Evolutionary conservation across 2,329 filamentous ascomycete species (phyloP), one percentile per base, ranked within the genome.

Genomic region (Aspergillus chevalieri): DNA sequence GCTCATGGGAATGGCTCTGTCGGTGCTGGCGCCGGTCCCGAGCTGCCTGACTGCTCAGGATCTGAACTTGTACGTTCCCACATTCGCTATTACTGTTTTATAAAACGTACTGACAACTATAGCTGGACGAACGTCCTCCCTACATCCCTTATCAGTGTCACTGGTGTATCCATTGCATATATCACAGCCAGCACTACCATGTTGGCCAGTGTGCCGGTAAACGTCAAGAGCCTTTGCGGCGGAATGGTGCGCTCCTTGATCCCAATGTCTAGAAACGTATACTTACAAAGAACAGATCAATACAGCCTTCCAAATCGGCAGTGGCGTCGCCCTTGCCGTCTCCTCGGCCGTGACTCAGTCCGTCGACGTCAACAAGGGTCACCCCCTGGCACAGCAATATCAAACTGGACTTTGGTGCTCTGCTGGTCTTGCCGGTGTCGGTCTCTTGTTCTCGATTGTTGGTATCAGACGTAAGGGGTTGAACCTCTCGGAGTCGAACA

Each of bases 301-400:
- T 47, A 73, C 71, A 4, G 70, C 71, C 4, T 73, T 72, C 51
- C 70, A 73, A 58, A 71, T 73, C 19, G 70, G 71, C 7, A 68
- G 65, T 19, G 69, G 69, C 1, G 68, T 73, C 0, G 66, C 67
- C 1, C 57, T 73, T 17, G 71, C 71, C n/a, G 62, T 72, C 22
- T 65, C 68, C 3, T 61, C 68, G 24, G 66, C 71, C 4, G 63
- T 70, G 3, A 68, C 69, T 2, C 57, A 72, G 47, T 66, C 65
- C 2, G 67, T 71, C 3, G 69, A 73, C 47, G 65, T 64, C 9
- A 58, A 65, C 28, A 66, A 71, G 43, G 66, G 65, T 3, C 69
- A 65, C 10, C 45, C 46, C 9, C 52, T 64, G 6, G 49, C 60
- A 1, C 56, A 66, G 24, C 69, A 74, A 49, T 73, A 74, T 43